Evolutionary conservation across 441 rosid genomes (phyloP).

Genomic region (Adansonia grandidieri): DNA sequence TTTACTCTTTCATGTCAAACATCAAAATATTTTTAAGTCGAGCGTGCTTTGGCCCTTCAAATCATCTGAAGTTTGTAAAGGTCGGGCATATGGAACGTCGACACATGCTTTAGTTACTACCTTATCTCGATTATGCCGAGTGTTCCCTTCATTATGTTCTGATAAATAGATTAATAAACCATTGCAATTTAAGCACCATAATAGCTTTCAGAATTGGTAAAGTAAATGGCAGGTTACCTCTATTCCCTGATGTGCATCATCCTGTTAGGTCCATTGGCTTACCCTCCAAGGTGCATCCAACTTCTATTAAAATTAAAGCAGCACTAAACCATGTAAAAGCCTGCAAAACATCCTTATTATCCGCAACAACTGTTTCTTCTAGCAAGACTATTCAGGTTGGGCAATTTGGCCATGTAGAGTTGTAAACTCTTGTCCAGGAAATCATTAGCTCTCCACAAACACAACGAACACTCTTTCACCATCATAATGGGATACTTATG

Average conservation of each 20-base stretch:
- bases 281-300: conserved; percentile 66
- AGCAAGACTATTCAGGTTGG: conserved; percentile 44
- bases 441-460: conserved; percentile 46
- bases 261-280: conserved; percentile 76
- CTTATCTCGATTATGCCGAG: conserved; percentile 10
- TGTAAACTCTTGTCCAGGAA: conserved; percentile 51
- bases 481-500: conserved; percentile 36
- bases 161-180: conserved; percentile 30
- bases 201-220: conserved; percentile 15
- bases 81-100: too few relatives aligned
- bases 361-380: conserved; percentile 19
- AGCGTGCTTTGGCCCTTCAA: too few relatives aligned
- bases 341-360: conserved; percentile 36
- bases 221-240: conserved; percentile 41
- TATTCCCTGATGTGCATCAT: conserved; percentile 35
- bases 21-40: too few relatives aligned
- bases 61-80: too few relatives aligned
- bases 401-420: conserved; percentile 53
- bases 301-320: conserved; percentile 54
- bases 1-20: too few relatives aligned
- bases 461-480: conserved; percentile 39
- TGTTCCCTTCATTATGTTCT: conserved; percentile 17
- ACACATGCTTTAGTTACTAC: conserved; percentile 37
- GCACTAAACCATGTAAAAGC: conserved; percentile 46
- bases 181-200: conserved; percentile 21